These are phyloP conservation scores for Globisporangium emineosum DNA, from an alignment of 352 stramenopile genomes.

Conservation along the genomic window DNA sequence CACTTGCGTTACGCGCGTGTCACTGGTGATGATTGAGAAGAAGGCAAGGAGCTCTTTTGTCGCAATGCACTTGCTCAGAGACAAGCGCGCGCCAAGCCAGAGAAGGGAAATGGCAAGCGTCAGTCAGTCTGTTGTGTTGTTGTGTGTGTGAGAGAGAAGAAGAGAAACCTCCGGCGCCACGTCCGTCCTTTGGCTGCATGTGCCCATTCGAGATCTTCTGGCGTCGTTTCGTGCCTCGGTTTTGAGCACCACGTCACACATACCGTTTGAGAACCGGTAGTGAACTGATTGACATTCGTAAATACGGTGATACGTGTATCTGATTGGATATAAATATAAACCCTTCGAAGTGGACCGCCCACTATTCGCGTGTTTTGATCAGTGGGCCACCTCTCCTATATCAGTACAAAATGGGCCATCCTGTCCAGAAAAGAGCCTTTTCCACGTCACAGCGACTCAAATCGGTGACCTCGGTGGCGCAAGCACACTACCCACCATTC, in stretches of 20 bases:
- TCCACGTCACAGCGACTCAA: background rate
- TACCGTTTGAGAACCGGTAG: background rate
- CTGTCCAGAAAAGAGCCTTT: background rate
- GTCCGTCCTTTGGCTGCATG: constrained; percentile 10
- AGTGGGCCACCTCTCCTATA: constrained; percentile 3
- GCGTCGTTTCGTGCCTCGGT: constrained; percentile 5
- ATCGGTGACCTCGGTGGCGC: constrained; percentile 3
- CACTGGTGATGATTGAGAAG: background rate
- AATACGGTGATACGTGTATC: too few species aligned
- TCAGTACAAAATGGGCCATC: background rate
- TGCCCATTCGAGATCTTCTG: constrained; percentile 9
- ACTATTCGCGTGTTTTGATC: background rate
- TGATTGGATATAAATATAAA: too few species aligned
- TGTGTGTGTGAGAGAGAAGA: background rate
- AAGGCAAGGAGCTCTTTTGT: background rate
- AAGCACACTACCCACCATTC: too few species aligned
- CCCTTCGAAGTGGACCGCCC: background rate
- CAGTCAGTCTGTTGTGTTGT: background rate
- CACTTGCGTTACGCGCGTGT: background rate
- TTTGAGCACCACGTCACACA: constrained; percentile 1
- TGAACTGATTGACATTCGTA: background rate
- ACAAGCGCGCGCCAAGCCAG: background rate
- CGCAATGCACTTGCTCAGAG: background rate
- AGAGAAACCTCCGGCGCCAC: constrained; percentile 1
- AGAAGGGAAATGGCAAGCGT: constrained; percentile 12